phyloP scores from a whole-genome alignment of 2,329 filamentous ascomycete genomes.

The Rhexocercosporidium sp. region DNA sequence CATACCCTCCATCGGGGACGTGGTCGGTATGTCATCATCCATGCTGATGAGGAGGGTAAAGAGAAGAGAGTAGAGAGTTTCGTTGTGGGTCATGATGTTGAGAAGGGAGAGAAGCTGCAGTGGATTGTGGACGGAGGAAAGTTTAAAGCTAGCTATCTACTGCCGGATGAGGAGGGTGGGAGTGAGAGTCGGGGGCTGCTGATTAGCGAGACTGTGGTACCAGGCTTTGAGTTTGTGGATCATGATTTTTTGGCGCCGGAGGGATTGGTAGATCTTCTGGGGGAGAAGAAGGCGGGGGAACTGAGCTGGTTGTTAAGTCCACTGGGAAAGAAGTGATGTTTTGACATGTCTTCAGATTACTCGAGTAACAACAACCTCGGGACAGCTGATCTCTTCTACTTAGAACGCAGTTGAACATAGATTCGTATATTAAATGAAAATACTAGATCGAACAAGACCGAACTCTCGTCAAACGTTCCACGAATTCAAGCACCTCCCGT shows the following conservation, averaged over 20 bases:
- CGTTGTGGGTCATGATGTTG: constrained; percentile 63
- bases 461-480: too few species aligned
- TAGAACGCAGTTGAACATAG: neutral
- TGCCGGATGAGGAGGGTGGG: constrained; percentile 50
- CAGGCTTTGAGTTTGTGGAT: constrained; percentile 70
- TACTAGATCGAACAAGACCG: too few species aligned
- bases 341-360: neutral
- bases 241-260: constrained; percentile 67
- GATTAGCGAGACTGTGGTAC: constrained; percentile 71
- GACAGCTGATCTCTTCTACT: neutral
- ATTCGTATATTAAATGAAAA: neutral
- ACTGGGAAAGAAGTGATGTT: constrained; percentile 30
- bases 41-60: constrained; percentile 53
- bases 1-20: constrained; percentile 69
- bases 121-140: constrained; percentile 73
- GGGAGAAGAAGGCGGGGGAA: constrained; percentile 53
- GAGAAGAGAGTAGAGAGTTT: constrained; percentile 64
- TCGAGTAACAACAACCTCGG: neutral
- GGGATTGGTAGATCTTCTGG: constrained; percentile 57
- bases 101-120: constrained; percentile 63
- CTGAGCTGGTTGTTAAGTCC: constrained; percentile 53
- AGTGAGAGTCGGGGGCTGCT: constrained; percentile 54
- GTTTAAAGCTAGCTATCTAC: constrained; percentile 68
- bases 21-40: constrained; percentile 68
- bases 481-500: too few species aligned